These are phyloP conservation scores for Triticum turgidum DNA, from an alignment of 176 grass and related monocot genomes.

Conservation along the genomic window DNA sequence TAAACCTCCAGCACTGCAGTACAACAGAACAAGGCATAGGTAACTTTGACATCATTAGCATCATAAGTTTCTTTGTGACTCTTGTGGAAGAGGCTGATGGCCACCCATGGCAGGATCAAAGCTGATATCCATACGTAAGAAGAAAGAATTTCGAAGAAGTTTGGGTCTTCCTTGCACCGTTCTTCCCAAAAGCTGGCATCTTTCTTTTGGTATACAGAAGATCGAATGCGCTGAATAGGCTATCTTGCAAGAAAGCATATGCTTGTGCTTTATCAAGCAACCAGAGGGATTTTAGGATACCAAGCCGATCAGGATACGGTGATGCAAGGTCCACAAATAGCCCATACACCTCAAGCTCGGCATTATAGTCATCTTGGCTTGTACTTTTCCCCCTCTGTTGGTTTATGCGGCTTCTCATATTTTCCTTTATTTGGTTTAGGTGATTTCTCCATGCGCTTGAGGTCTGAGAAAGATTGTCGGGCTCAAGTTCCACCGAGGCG, in stretches of 20 bases:
- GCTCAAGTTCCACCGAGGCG: too few species aligned
- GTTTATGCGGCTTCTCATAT: background rate
- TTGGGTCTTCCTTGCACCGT: background rate
- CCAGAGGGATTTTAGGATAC: background rate
- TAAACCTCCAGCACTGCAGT: background rate
- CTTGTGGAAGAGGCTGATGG: background rate
- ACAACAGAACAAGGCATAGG: background rate
- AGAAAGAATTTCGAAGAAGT: background rate
- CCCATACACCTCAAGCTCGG: background rate
- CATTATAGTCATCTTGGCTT: background rate
- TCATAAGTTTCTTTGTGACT: background rate
- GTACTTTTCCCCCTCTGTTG: too few species aligned
- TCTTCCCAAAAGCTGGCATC: background rate
- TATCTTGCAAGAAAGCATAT: background rate
- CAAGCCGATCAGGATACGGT: background rate
- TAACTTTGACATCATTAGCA: background rate
- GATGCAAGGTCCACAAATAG: background rate
- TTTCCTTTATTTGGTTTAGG: too few species aligned
- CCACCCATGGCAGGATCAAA: background rate
- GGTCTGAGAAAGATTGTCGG: too few species aligned
- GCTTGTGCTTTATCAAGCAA: background rate
- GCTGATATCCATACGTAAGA: background rate
- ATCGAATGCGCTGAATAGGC: background rate
- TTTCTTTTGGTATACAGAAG: conserved; percentile 6
- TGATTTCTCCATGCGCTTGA: too few species aligned